These are phyloP conservation scores for Pulveroboletus sp. DNA, from an alignment of 768 basidiomycete species.

Conservation along the genomic window DNA sequence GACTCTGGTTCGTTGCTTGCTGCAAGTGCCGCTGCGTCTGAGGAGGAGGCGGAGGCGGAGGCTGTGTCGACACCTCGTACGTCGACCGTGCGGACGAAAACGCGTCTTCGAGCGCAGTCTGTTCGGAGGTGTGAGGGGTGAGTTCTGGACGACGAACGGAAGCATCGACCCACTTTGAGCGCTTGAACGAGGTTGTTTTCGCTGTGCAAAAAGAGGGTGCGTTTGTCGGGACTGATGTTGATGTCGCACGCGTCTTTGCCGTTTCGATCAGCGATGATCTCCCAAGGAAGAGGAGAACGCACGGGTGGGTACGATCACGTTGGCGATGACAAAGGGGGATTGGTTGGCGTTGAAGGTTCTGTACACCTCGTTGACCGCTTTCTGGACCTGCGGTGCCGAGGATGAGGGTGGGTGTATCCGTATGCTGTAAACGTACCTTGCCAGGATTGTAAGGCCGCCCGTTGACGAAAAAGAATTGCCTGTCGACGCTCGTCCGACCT, in stretches of 20 bases:
- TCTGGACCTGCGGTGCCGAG: slow-evolving; percentile 58
- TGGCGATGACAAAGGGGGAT: slow-evolving; percentile 76
- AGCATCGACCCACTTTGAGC: slow-evolving; percentile 55
- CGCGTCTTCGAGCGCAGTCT: slow-evolving; percentile 63
- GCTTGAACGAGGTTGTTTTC: slow-evolving; percentile 75
- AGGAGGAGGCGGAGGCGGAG: no score
- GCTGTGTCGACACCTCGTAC: slow-evolving; percentile 46
- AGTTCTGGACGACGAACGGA: background rate
- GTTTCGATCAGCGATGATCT: background rate
- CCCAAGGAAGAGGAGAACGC: slow-evolving; percentile 18
- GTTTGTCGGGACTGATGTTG: slow-evolving; percentile 95
- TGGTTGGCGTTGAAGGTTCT: slow-evolving; percentile 74
- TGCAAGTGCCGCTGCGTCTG: slow-evolving; percentile 16
- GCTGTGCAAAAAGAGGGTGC: slow-evolving; percentile 89
- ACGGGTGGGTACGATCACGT: slow-evolving; percentile 82
- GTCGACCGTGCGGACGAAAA: slow-evolving; percentile 74
- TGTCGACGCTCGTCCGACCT: slow-evolving; percentile 74
- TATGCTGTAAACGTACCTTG: slow-evolving; percentile 53
- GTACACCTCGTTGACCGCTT: slow-evolving; percentile 91
- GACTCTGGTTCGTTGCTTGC: no score
- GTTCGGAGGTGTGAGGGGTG: background rate
- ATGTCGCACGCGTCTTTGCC: slow-evolving; percentile 74
- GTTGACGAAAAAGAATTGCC: slow-evolving; percentile 93
- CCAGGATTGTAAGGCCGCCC: slow-evolving; percentile 79
- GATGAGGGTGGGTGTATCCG: background rate